These are phyloP conservation scores for Coniferiporia weirii DNA, from an alignment of 1,284 basidiomycete genomes.

Conservation along the genomic window DNA sequence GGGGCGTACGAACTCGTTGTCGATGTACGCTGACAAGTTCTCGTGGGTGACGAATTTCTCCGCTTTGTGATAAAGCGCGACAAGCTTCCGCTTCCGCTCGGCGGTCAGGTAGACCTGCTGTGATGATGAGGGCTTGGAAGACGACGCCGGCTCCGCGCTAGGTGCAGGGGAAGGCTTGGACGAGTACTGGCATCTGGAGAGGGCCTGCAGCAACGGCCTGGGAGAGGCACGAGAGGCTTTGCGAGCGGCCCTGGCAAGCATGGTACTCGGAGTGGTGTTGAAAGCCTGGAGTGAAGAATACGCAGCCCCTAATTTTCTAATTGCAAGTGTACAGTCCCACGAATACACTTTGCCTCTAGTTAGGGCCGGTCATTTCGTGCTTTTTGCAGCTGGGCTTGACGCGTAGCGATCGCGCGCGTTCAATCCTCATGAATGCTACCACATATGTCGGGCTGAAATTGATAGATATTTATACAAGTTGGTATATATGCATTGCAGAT, in stretches of 20 bases:
- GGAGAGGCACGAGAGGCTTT: not conserved
- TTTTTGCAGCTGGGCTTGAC: not conserved
- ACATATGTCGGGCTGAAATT: too few relatives aligned
- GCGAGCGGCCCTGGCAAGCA: not conserved
- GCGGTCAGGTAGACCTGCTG: conserved; percentile 9
- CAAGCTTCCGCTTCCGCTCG: conserved; percentile 18
- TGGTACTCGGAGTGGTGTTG: not conserved
- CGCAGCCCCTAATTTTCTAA: not conserved
- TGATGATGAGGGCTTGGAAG: not conserved
- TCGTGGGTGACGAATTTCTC: conserved; percentile 15
- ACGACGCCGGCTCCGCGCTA: not conserved
- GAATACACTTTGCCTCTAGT: not conserved
- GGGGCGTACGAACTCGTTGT: conserved; percentile 5
- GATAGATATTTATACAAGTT: too few relatives aligned
- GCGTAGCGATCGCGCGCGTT: too few relatives aligned
- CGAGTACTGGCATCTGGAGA: not conserved
- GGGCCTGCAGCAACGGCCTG: not conserved
- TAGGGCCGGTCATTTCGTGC: conserved; percentile 6
- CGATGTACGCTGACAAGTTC: conserved; percentile 15
- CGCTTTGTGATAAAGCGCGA: conserved; percentile 16
- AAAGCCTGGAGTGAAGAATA: too few relatives aligned
- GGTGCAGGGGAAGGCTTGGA: not conserved
- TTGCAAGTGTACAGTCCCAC: not conserved
- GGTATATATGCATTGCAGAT: too few relatives aligned
- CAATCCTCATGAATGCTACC: too few relatives aligned